Conservation (phyloP, 345 rosid species). For the Brassica cretica region DNA sequence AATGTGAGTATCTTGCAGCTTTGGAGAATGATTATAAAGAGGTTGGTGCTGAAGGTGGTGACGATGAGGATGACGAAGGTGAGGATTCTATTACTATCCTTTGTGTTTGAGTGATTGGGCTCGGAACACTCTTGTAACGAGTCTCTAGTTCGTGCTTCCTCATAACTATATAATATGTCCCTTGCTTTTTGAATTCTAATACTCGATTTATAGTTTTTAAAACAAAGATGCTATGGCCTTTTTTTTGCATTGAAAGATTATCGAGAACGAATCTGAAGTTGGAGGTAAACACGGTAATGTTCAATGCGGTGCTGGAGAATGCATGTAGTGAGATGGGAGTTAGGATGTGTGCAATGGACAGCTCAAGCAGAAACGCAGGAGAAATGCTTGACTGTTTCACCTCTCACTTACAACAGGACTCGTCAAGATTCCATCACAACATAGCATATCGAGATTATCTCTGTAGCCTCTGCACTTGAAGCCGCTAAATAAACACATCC, state of each 20-base stretch:
- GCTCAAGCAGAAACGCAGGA: conserved; percentile 98
- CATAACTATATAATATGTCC: not conserved
- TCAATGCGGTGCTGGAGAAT: conserved; percentile 94
- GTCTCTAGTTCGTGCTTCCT: conserved; percentile 16
- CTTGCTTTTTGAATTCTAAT: no score
- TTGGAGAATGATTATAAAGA: conserved; percentile 78
- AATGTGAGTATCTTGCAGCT: conserved; percentile 66
- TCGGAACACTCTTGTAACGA: conserved; percentile 29
- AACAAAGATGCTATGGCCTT: no score
- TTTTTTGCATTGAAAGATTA: no score
- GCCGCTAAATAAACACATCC: conserved; percentile 18
- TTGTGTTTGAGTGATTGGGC: conserved; percentile 5
- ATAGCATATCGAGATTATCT: conserved; percentile 92
- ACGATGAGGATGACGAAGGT: conserved; percentile 65
- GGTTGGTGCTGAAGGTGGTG: conserved; percentile 76
- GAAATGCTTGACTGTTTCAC: conserved; percentile 96
- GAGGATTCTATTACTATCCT: conserved; percentile 38
- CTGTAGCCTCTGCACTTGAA: conserved; percentile 94
- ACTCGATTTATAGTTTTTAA: no score
- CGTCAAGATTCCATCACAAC: conserved; percentile 99
- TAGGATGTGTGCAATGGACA: conserved; percentile 95
- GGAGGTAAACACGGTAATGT: conserved; percentile 48
- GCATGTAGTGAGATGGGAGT: conserved; percentile 85
- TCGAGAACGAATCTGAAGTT: no score
- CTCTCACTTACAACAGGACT: conserved; percentile 85